Conservation (phyloP, 495 filamentous ascomycete genomes). For the Endocarpon pusillum region DNA sequence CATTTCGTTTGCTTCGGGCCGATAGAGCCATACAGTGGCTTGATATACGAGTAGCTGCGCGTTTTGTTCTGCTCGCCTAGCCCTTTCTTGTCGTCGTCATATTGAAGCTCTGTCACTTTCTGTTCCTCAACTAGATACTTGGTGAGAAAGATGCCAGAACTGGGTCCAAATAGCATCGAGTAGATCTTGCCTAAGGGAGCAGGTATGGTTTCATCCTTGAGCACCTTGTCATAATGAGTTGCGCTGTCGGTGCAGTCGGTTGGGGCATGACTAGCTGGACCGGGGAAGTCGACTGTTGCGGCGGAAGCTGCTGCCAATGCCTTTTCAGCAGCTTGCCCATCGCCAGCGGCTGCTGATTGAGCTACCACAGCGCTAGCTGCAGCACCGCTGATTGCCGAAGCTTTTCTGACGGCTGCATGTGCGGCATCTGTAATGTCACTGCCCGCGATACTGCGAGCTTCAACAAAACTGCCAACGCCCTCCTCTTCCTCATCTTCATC, state of each 20-base stretch:
- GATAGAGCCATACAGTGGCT: slow-evolving; percentile 66
- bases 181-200: slow-evolving; percentile 90
- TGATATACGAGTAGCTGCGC: slow-evolving; percentile 75
- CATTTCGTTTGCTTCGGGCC: slow-evolving; percentile 94
- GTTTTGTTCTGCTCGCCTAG: slow-evolving; percentile 54
- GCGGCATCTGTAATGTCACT: slow-evolving; percentile 38
- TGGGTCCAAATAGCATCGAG: slow-evolving; percentile 66
- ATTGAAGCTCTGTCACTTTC: slow-evolving; percentile 70
- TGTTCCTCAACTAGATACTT: slow-evolving; percentile 78
- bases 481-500: slow-evolving; percentile 57
- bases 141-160: slow-evolving; percentile 58
- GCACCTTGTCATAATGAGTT: slow-evolving; percentile 64
- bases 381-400: slow-evolving; percentile 39
- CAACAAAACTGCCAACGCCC: slow-evolving; percentile 38
- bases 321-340: slow-evolving; percentile 34
- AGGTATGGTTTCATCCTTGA: slow-evolving; percentile 72
- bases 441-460: slow-evolving; percentile 40
- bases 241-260: slow-evolving; percentile 66
- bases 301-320: slow-evolving; percentile 34
- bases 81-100: slow-evolving; percentile 65
- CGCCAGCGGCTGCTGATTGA: slow-evolving; percentile 16
- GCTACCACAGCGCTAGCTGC: slow-evolving; percentile 19
- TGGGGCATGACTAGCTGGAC: slow-evolving; percentile 63
- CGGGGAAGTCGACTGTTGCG: slow-evolving; percentile 55
- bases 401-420: slow-evolving; percentile 43